Base-by-base conservation (phyloP, 768 basidiomycete species). In the Lentinula lateritia region DNA sequence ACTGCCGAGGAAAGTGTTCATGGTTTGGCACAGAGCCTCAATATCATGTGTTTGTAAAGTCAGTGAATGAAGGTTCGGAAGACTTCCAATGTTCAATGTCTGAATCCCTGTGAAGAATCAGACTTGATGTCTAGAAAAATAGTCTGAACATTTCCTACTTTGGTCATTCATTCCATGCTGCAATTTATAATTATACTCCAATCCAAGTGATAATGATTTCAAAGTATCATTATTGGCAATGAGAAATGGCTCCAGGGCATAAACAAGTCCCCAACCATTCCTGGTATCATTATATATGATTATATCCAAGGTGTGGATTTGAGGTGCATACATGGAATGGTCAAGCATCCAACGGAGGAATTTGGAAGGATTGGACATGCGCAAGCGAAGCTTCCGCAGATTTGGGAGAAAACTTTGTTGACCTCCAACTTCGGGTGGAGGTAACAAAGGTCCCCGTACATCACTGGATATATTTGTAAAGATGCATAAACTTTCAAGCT, bases 321-420 rank as follows among this genome's bases (percentile, higher is more conserved):
- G 58, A 16, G 58, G 43, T 8, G 13, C 35, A 45, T 60, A 60
- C 8, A 8, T 45, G 18, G 45, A 28, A 60, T 16, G 42, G 20
- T 46, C 15, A 6, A 60, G 23, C 45, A 60, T 48, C 58, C 58
- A 60, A 9, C 35, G 20, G 16, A 60, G 58, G 20, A 60, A 52
- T 46, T 48, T 20, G 20, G 58, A 60, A 50, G 45, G 58, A 60
- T 60, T 48, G 12, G 18, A 60, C 58, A 60, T 48, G 34, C 58
- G 58, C 18, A 60, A 28, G 32, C 58, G 58, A 60, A 60, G 58
- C 15, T 3, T 50, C 20, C 32, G 34, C 1, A 60, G 58, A 34
- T 52, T 52, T 4, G 45, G 45, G 20, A 60, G 58, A 13, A 60
- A 34, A 34, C 10, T 13, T 32, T 32, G 58, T 8, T 18, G 43